Percentiles rank a stretch among this genome's conserved stretches.
These are phyloP conservation scores for Didymella glomerata DNA, from an alignment of 2,329 filamentous ascomycete genomes.

Conservation along the genomic window DNA sequence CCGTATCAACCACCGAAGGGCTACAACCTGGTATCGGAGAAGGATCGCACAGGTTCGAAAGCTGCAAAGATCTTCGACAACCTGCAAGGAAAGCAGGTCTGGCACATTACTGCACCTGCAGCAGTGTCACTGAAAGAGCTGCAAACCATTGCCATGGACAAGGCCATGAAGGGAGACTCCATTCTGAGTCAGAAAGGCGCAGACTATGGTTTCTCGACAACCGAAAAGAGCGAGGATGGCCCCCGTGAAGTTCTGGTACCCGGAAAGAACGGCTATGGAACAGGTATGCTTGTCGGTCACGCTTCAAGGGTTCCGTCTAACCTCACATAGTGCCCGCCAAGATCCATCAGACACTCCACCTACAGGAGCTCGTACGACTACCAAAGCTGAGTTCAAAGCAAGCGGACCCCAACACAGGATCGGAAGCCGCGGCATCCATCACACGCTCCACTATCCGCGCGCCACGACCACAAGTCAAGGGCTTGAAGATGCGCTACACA, in stretches of 20 bases:
- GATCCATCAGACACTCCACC: slow-evolving; percentile 69
- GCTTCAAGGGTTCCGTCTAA: background rate
- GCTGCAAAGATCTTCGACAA: slow-evolving; percentile 63
- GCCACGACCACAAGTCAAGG: slow-evolving; percentile 71
- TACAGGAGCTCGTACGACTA: slow-evolving; percentile 70
- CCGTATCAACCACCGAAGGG: slow-evolving; percentile 53
- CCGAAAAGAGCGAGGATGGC: slow-evolving; percentile 59
- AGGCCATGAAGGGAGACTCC: slow-evolving; percentile 61
- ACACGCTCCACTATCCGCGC: slow-evolving; percentile 61
- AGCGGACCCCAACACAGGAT: slow-evolving; percentile 52
- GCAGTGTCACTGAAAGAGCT: slow-evolving; percentile 73
- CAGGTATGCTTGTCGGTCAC: slow-evolving; percentile 56
- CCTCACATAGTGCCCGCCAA: slow-evolving; percentile 30
- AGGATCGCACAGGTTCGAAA: slow-evolving; percentile 46
- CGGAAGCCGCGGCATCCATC: slow-evolving; percentile 52
- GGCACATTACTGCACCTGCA: slow-evolving; percentile 80
- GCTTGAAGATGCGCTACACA: slow-evolving; percentile 71
- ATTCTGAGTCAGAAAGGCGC: slow-evolving; percentile 70
- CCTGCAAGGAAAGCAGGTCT: slow-evolving; percentile 75
- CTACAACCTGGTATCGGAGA: slow-evolving; percentile 61
- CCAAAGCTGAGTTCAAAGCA: slow-evolving; percentile 53
- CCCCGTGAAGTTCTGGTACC: slow-evolving; percentile 70
- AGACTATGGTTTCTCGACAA: slow-evolving; percentile 68
- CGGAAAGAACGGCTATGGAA: slow-evolving; percentile 63
- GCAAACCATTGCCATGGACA: slow-evolving; percentile 69